A percentile compares a stretch with the other conserved stretches of the same genome.
These are phyloP conservation scores for Bidens hawaiensis DNA, from an alignment of 140 eudicot species.

Conservation along the genomic window DNA sequence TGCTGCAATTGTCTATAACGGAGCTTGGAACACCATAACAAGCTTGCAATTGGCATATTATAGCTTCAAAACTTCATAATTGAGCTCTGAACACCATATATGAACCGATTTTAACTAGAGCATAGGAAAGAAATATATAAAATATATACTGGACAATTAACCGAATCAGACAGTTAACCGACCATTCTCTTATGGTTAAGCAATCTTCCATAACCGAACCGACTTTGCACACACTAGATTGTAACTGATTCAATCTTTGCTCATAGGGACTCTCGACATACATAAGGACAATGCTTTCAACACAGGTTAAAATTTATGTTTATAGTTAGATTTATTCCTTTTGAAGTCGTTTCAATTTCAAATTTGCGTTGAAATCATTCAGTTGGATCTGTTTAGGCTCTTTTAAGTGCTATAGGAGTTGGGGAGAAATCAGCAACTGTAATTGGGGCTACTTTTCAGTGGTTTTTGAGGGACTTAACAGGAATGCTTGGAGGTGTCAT, in stretches of 20 bases:
- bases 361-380: background rate
- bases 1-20: too few species aligned
- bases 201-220: too few species aligned
- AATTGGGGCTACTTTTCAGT: conserved; percentile 98
- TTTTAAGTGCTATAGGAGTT: conserved; percentile 96
- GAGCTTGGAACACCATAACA: too few species aligned
- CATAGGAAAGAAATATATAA: too few species aligned
- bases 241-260: conserved; percentile 3
- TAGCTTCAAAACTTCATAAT: too few species aligned
- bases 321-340: background rate
- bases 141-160: too few species aligned
- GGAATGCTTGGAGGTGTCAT: conserved; percentile 98
- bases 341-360: background rate
- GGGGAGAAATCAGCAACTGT: conserved; percentile 97
- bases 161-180: too few species aligned
- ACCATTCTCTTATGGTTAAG: too few species aligned
- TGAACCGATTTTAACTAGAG: too few species aligned
- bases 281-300: conserved; percentile 89
- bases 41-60: too few species aligned
- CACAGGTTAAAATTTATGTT: conserved; percentile 55
- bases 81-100: too few species aligned
- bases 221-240: too few species aligned
- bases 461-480: conserved; percentile 96
- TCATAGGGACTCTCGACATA: conserved; percentile 86
- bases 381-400: conserved; percentile 53